Evolutionary conservation across 2,329 filamentous ascomycete genomes (phyloP), one percentile per base, ranked within the genome.

Genomic region (Colletotrichum tropicale): DNA sequence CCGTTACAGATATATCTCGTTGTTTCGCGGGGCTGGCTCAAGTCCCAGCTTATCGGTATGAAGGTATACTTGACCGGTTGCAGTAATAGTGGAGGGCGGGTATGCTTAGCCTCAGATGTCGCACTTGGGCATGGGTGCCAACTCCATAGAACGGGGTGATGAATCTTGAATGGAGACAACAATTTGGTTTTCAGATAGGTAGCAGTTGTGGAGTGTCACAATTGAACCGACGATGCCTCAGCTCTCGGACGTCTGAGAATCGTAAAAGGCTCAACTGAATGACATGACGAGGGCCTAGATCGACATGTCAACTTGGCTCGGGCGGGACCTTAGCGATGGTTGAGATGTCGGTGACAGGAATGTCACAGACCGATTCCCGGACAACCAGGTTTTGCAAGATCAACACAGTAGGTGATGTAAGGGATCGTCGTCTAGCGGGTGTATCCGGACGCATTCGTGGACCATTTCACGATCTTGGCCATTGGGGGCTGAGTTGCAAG

Each of bases 401-500:
- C 69, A 58, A 24, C 64, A 73, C 21, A 43, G 21, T 28, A n/a
- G 28, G 73, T 58, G 70, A 75, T 75, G 73, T 74, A 73, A 73
- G 32, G 12, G 73, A 75, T 75, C 73, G 34, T 67, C 64, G 32
- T 43, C 32, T 38, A 32, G n/a, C 73, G 64, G 56, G 32, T 68
- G 64, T 21, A 64, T 64, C 64, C 62, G 43, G 70, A 75, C 21
- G 64, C 70, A 75, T 67, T 75, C 56, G 52, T 36, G 56, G 60
- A 66, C 32, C 10, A 18, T 7, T 32, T 13, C 24, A 43, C 56
- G 71, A 65, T 58, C 26, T 65, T 62, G 32, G 36, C 34, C 28
- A 24, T 43, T 18, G 21, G 26, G 38, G 67, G 71, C 13, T 36
- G 38, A 38, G 30, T 38, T 56, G 9, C 43, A 34, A 36, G 16